Base-by-base conservation (phyloP, 1,284 basidiomycete genomes). In the Puccinia hordei region DNA sequence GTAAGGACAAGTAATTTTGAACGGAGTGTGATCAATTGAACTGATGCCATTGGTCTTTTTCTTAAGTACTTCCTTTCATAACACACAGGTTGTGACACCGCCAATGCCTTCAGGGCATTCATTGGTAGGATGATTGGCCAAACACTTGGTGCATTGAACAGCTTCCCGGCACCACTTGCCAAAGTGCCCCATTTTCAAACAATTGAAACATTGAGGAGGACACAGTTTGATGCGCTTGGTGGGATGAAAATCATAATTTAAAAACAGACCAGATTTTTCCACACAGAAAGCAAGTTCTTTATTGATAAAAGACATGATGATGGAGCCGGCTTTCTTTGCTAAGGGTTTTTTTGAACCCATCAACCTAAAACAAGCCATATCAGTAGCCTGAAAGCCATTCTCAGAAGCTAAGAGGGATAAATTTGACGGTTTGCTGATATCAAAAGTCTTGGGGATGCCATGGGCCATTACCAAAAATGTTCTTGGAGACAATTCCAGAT, bases 121-220 rank as follows among this genome's bases (percentile, higher is more conserved):
- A 35, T 33, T 73, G 2, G 71, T 57, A 5, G 22, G n/a, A 33
- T 74, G 73, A 17, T 10, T 17, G 19, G 41, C 38, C 2, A 12
- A 33, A 27, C 73, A 74, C 38, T 74, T 74, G 30, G 38, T 27
- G 44, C 73, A 74, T 38, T n/a, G 12, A 22, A 55, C 73, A 13
- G 53, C 12, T 44, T 59, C 19, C 12, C 57, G n/a, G 41, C 73
- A 74, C 53, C 53, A 59, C 38, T 44, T n/a, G 33, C 57, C 38
- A 19, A 35, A 57, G 38, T 74, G 38, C 38, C 38, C 38, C 38
- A 41, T 41, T 12, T 41, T 41, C 38, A 41, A 41, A 12, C 38
- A 41, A 13, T 63, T 75, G 59, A 75, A 75, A 33, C 73, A 75
- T 49, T 63, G 33, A 13, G 73, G 35, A 0, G 73, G 73, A 0